phyloP scores from a whole-genome alignment of 2,329 filamentous ascomycete species.

The Xylariaceae sp. region DNA sequence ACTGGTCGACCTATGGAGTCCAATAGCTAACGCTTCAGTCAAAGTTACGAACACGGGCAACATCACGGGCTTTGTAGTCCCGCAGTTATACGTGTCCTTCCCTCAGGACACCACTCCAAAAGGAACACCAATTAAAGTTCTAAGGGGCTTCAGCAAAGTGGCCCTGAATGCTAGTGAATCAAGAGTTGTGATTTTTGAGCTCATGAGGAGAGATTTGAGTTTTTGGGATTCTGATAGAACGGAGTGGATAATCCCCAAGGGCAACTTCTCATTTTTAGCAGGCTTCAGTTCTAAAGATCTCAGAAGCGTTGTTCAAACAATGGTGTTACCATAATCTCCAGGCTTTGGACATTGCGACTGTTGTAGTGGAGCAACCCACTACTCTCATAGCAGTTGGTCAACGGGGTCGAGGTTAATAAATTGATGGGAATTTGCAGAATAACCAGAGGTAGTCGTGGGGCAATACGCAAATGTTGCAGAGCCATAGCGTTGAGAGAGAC shows the following conservation, averaged over 20 bases:
- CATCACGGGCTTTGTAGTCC: conserved; percentile 55
- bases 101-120: conserved; percentile 44
- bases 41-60: conserved; percentile 59
- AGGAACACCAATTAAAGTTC: conserved; percentile 55
- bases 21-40: conserved; percentile 55
- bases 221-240: conserved; percentile 55
- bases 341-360: not conserved
- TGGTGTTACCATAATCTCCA: not conserved
- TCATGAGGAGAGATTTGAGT: conserved; percentile 56
- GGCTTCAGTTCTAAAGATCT: conserved; percentile 34
- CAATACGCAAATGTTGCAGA: too few species aligned
- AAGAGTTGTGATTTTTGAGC: conserved; percentile 50
- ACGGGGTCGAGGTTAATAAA: too few species aligned
- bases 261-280: conserved; percentile 29
- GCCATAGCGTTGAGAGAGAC: too few species aligned
- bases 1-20: conserved; percentile 60
- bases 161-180: conserved; percentile 50
- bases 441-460: too few species aligned
- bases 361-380: too few species aligned
- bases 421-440: too few species aligned
- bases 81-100: conserved; percentile 62
- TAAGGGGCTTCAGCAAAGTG: conserved; percentile 61
- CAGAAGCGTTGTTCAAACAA: not conserved
- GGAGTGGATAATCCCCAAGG: conserved; percentile 46
- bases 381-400: too few species aligned